These are phyloP conservation scores for Penicillium sp. DNA, from an alignment of 2,329 filamentous ascomycete genomes.

Conservation along the genomic window DNA sequence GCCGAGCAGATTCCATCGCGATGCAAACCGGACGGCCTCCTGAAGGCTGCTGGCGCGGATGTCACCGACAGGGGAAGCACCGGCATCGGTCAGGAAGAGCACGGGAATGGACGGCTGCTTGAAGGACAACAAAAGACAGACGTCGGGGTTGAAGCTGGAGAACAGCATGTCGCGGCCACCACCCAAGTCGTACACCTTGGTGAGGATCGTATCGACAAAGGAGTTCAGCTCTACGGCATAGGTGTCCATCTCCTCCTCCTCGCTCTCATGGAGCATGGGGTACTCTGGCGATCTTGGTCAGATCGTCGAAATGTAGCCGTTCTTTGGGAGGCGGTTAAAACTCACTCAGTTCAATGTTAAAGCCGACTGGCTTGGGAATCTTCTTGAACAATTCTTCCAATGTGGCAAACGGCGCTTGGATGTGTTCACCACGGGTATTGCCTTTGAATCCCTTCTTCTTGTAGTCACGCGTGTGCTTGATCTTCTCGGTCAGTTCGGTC, in stretches of 20 bases:
- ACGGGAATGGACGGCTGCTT: slow-evolving; percentile 97
- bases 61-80: slow-evolving; percentile 76
- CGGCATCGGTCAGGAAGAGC: slow-evolving; percentile 88
- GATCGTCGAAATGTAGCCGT: slow-evolving; percentile 27
- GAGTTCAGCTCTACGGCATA: slow-evolving; percentile 95
- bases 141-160: slow-evolving; percentile 95
- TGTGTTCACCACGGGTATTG: slow-evolving; percentile 89
- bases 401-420: slow-evolving; percentile 93
- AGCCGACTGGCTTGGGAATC: slow-evolving; percentile 77
- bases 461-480: slow-evolving; percentile 96
- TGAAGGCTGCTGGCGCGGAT: slow-evolving; percentile 87
- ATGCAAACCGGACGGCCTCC: slow-evolving; percentile 92
- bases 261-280: slow-evolving; percentile 92
- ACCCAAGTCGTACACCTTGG: slow-evolving; percentile 82
- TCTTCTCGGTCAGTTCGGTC: slow-evolving; percentile 65
- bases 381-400: slow-evolving; percentile 89
- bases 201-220: slow-evolving; percentile 90
- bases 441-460: slow-evolving; percentile 94
- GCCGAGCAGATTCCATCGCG: slow-evolving; percentile 88
- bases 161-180: slow-evolving; percentile 90
- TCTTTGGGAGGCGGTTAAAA: slow-evolving; percentile 23
- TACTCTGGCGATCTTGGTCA: slow-evolving; percentile 59
- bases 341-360: slow-evolving; percentile 93
- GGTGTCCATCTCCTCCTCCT: slow-evolving; percentile 94
- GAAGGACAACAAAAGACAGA: slow-evolving; percentile 89